These are phyloP conservation scores for Cytidiella melzeri DNA, from an alignment of 768 basidiomycete species.

Conservation along the genomic window DNA sequence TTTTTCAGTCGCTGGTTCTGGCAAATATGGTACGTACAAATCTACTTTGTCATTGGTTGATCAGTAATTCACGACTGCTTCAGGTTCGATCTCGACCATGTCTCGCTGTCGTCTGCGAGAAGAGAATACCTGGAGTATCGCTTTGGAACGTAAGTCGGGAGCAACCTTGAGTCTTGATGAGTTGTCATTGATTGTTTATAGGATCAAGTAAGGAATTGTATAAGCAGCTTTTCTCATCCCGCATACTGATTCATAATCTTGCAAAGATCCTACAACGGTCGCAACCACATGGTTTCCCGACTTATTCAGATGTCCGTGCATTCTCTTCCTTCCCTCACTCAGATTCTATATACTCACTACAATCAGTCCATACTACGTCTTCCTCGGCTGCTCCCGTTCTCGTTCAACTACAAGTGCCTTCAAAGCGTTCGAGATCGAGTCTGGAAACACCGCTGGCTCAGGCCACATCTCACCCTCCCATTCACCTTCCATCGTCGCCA, in stretches of 20 bases:
- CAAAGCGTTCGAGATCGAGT: constrained; percentile 57
- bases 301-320: constrained; percentile 53
- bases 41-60: constrained; percentile 35
- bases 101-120: constrained; percentile 49
- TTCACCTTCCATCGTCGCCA: constrained; percentile 9
- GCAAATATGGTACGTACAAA: constrained; percentile 61
- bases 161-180: constrained; percentile 26
- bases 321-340: neutral
- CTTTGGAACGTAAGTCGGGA: constrained; percentile 52
- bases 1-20: constrained; percentile 75
- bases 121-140: constrained; percentile 74
- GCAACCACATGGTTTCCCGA: constrained; percentile 66
- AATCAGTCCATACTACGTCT: constrained; percentile 68
- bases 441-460: constrained; percentile 53
- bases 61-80: constrained; percentile 15
- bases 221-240: neutral
- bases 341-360: neutral
- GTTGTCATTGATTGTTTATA: constrained; percentile 12
- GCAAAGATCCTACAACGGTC: constrained; percentile 65
- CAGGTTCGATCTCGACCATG: constrained; percentile 23
- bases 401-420: constrained; percentile 51
- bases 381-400: constrained; percentile 62
- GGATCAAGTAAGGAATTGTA: constrained; percentile 12
- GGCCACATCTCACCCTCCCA: constrained; percentile 27
- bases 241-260: no score